Evolutionary conservation across 805 yeast species (phyloP).

Genomic region (Spathaspora girioi): DNA sequence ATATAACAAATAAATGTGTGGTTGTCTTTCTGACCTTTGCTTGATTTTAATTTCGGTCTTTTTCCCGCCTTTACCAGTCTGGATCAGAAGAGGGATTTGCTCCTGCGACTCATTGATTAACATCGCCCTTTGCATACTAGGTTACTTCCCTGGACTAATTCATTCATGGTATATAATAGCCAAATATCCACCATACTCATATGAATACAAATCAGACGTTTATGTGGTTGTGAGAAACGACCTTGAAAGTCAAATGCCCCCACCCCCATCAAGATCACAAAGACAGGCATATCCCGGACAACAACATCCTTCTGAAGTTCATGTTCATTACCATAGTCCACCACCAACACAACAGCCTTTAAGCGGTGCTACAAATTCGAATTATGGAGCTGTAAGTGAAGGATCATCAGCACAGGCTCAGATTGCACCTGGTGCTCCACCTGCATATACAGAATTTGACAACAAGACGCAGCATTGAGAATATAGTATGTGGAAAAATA

Average conservation of each 20-base stretch:
- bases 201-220: conserved; percentile 18
- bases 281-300: background rate
- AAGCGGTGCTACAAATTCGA: conserved; percentile 6
- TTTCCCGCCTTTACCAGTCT: conserved; percentile 73
- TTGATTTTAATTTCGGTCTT: conserved; percentile 59
- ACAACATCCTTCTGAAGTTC: conserved; percentile 3
- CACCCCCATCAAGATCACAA: conserved; percentile 13
- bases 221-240: conserved; percentile 34
- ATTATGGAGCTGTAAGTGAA: conserved; percentile 28
- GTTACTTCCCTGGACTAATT: conserved; percentile 49
- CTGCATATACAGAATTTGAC: conserved; percentile 29
- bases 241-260: conserved; percentile 25
- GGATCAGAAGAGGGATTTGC: conserved; percentile 60
- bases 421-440: conserved; percentile 18
- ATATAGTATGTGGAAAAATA: background rate
- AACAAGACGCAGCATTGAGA: conserved; percentile 10
- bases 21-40: conserved; percentile 47
- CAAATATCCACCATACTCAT: conserved; percentile 39
- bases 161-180: conserved; percentile 50
- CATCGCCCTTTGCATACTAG: conserved; percentile 41
- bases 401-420: conserved; percentile 8
- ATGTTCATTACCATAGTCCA: background rate
- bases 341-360: conserved; percentile 10
- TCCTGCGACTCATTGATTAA: conserved; percentile 47
- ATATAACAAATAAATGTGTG: background rate